Evolutionary conservation across 495 filamentous ascomycete genomes (phyloP), one percentile per base, ranked within the genome.

Genomic region (Talaromyces trachyspermus): DNA sequence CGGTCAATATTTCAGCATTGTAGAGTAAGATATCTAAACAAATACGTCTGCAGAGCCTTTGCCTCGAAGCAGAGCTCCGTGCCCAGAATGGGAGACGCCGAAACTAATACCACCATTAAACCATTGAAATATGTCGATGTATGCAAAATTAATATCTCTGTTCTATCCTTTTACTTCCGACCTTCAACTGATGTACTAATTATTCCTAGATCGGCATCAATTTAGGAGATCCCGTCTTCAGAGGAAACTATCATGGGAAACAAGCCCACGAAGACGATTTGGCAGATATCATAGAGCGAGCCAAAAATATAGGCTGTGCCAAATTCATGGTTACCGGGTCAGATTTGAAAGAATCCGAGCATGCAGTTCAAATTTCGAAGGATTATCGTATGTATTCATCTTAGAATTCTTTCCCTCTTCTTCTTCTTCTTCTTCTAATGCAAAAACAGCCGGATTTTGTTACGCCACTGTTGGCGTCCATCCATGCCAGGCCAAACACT

Each of bases 281-380:
- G 4, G 62, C 74, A 5, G 80, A 79, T 42, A 86, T 97, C 9
- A 61, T 98, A 3, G 70, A 83, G 49, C 77, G 92, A 39, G 89
- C 88, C 4, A 57, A 73, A 15, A 77, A 84, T 42, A 79, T 80
- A 1, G 94, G 92, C 24, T 95, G 89, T 58, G 61, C 71, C 25
- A 96, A 95, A 54, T 79, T 97, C 52, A 89, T 98, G 72, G 80
- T 96, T 7, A 98, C 92, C 2, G 92, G 92, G n/a, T 90, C 86
- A 0, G 85, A 89, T 55, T 76, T 97, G 32, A 71, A 77, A 33
- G 86, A 89, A 55, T 90, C 87, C 1, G 63, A 74, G 35, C 72
- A 83, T 53, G 92, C 89, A 0, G 66, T 96, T 9, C 64, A 83
- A 32, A 72, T 98, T 33, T 80, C 88, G 14, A 62, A 76, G 49